Conservation (phyloP, 768 basidiomycete species). For the Cystoderma amianthinum region DNA sequence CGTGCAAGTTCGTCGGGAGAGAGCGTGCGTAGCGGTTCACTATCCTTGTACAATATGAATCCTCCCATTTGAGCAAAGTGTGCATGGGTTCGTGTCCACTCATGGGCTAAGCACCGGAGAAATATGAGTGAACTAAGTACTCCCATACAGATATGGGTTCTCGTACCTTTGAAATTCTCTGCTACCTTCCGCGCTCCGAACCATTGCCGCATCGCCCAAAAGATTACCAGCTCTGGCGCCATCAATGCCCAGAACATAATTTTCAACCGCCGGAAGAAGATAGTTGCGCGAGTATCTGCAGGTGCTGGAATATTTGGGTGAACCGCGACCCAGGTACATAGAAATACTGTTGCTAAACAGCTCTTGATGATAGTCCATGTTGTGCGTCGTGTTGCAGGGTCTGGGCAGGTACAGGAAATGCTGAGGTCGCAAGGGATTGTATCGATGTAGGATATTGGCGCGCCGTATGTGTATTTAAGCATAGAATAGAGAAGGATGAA, state of each 20-base stretch:
- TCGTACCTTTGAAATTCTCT: neutral
- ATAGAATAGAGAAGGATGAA: too few species aligned
- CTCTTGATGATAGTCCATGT: too few species aligned
- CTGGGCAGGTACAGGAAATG: too few species aligned
- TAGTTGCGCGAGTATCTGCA: neutral
- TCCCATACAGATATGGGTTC: neutral
- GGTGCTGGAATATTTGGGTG: too few species aligned
- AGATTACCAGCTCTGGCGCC: conserved; percentile 1
- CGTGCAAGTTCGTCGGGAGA: neutral
- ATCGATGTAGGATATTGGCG: too few species aligned
- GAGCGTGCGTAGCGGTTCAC: neutral
- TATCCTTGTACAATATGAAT: conserved; percentile 1
- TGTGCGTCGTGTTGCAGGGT: too few species aligned
- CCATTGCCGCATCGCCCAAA: conserved; percentile 4
- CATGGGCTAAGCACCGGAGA: neutral
- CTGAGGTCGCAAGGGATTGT: too few species aligned
- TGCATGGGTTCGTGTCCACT: neutral
- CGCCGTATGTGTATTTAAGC: too few species aligned
- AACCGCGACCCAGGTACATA: conserved; percentile 2
- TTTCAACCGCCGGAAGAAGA: neutral
- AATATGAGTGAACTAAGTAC: neutral
- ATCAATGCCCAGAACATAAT: conserved; percentile 3
- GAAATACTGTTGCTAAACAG: conserved; percentile 2
- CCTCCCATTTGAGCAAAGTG: conserved; percentile 1
- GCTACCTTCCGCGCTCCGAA: too few species aligned